phyloP scores from a whole-genome alignment of 2,329 filamentous ascomycete genomes.

The Mariannaea elegans region DNA sequence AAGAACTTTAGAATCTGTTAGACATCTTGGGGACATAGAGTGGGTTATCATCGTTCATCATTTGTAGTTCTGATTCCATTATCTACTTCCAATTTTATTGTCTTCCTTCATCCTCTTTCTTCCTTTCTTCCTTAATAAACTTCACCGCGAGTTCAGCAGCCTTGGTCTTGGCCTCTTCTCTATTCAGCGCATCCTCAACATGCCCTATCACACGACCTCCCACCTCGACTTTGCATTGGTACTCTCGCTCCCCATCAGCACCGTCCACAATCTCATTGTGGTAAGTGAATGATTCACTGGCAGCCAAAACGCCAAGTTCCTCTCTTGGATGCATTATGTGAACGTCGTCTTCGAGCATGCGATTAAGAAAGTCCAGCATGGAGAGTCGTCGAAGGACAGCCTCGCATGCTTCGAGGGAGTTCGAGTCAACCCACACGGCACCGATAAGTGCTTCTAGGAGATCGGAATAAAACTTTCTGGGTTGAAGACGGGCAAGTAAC shows the following conservation, averaged over 20 bases:
- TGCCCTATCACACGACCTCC: constrained; percentile 56
- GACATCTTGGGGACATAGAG: not conserved
- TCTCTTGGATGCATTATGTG: constrained; percentile 73
- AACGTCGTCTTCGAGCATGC: constrained; percentile 67
- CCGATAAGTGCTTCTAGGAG: constrained; percentile 83
- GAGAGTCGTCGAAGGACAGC: constrained; percentile 70
- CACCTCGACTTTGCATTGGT: constrained; percentile 59
- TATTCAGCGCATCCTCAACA: constrained; percentile 55
- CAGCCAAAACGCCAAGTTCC: constrained; percentile 68
- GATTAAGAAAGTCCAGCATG: constrained; percentile 68
- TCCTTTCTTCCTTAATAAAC: constrained; percentile 40
- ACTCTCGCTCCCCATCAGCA: constrained; percentile 39
- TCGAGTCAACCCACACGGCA: constrained; percentile 84
- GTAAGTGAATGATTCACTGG: constrained; percentile 64
- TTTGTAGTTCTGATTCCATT: not conserved
- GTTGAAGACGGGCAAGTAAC: constrained; percentile 69
- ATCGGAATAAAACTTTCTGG: constrained; percentile 84
- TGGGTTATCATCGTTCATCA: not conserved
- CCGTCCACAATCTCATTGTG: constrained; percentile 41
- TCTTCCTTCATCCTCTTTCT: constrained; percentile 6
- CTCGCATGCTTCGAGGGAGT: constrained; percentile 67
- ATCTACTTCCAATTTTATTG: constrained; percentile 2
- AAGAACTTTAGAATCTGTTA: constrained; percentile 22
- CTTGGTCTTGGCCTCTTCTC: constrained; percentile 62
- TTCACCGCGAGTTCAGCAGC: constrained; percentile 63